These are phyloP conservation scores for Blastomyces percursus DNA, from an alignment of 2,329 filamentous ascomycete genomes.

Conservation along the genomic window DNA sequence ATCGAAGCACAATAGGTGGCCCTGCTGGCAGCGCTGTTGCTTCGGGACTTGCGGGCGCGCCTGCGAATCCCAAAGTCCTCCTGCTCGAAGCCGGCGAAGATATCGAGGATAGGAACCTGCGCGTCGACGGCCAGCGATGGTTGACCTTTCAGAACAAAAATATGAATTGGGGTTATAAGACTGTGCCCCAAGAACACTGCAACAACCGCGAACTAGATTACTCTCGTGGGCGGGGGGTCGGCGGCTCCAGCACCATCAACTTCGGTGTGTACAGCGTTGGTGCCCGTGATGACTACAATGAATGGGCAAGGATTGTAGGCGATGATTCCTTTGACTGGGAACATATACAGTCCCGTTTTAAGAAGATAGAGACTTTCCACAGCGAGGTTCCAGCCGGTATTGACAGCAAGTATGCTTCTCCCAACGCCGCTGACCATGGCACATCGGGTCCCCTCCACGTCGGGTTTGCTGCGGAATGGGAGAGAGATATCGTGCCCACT, in stretches of 20 bases:
- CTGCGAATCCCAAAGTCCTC: slow-evolving; percentile 43
- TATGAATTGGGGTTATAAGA: slow-evolving; percentile 46
- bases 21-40: slow-evolving; percentile 50
- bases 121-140: slow-evolving; percentile 47
- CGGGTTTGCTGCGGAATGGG: slow-evolving; percentile 40
- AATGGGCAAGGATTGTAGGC: slow-evolving; percentile 46
- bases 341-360: slow-evolving; percentile 41
- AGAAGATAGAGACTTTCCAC: slow-evolving; percentile 46
- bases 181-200: slow-evolving; percentile 37
- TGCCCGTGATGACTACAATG: slow-evolving; percentile 49
- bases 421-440: slow-evolving; percentile 40
- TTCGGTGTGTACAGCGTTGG: slow-evolving; percentile 47
- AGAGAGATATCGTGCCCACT: slow-evolving; percentile 38
- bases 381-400: slow-evolving; percentile 27
- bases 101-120: slow-evolving; percentile 39
- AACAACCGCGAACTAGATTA: slow-evolving; percentile 39
- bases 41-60: slow-evolving; percentile 39
- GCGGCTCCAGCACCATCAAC: slow-evolving; percentile 45
- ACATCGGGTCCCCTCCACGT: slow-evolving; percentile 39
- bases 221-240: slow-evolving; percentile 42
- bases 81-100: slow-evolving; percentile 50
- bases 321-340: slow-evolving; percentile 49
- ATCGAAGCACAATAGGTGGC: slow-evolving; percentile 36
- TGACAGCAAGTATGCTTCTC: slow-evolving; percentile 39
- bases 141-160: slow-evolving; percentile 39